These are phyloP conservation scores for Solanum medicagineum DNA, from an alignment of 257 asterid genomes.

Conservation along the genomic window DNA sequence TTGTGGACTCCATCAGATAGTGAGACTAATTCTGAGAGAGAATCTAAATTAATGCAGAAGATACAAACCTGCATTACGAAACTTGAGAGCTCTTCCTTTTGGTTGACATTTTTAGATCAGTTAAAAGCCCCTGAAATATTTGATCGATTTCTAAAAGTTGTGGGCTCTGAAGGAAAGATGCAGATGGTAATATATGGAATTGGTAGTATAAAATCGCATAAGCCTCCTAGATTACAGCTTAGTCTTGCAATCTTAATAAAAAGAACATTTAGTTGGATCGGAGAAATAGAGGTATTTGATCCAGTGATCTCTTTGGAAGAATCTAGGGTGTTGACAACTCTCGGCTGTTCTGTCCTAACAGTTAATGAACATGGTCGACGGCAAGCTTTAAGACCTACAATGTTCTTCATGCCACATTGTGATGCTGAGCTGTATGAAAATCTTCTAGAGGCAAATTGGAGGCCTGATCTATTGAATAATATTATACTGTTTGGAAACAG, in stretches of 20 bases:
- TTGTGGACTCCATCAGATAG: slow-evolving; percentile 52
- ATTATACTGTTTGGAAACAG: slow-evolving; percentile 59
- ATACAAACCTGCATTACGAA: slow-evolving; percentile 35
- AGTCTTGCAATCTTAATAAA: slow-evolving; percentile 65
- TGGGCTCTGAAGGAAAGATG: slow-evolving; percentile 48
- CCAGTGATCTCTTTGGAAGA: slow-evolving; percentile 66
- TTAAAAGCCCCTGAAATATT: slow-evolving; percentile 27
- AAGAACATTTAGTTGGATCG: slow-evolving; percentile 62
- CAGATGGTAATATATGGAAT: slow-evolving; percentile 79
- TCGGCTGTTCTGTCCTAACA: slow-evolving; percentile 67
- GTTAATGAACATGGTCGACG: slow-evolving; percentile 72
- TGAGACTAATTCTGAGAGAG: slow-evolving; percentile 40
- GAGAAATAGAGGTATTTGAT: slow-evolving; percentile 69
- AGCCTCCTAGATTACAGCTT: slow-evolving; percentile 66
- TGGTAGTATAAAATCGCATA: slow-evolving; percentile 79
- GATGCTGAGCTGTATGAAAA: slow-evolving; percentile 65
- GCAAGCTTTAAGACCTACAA: slow-evolving; percentile 39
- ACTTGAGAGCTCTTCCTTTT: slow-evolving; percentile 43
- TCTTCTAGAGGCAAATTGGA: slow-evolving; percentile 68
- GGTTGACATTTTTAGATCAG: slow-evolving; percentile 27
- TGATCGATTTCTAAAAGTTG: slow-evolving; percentile 23
- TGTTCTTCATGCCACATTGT: slow-evolving; percentile 95
- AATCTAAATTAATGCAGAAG: slow-evolving; percentile 44
- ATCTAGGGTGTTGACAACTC: slow-evolving; percentile 48
- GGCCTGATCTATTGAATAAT: slow-evolving; percentile 18